phyloP scores from a whole-genome alignment of 1,284 basidiomycete genomes.

The Moesziomyces sp. region DNA sequence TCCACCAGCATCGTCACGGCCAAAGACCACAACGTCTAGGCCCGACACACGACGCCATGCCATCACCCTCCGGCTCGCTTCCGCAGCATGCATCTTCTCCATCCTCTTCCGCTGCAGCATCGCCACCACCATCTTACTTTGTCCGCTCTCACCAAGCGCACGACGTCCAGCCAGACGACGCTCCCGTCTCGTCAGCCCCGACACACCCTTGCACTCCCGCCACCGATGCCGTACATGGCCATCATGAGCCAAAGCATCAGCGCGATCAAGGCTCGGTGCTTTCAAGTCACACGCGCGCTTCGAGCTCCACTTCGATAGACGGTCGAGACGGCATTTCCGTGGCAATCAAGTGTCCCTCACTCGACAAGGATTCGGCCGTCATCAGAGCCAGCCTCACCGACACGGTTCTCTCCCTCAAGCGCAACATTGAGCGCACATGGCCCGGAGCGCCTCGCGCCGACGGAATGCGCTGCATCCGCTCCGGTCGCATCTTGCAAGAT shows the following conservation, averaged over 20 bases:
- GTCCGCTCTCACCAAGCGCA: constrained; percentile 27
- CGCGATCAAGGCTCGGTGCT: constrained; percentile 3
- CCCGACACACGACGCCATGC: constrained; percentile 16
- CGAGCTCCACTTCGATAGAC: constrained; percentile 1
- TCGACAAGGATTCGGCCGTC: constrained; percentile 35
- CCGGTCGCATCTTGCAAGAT: constrained; percentile 53
- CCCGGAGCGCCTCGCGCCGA: constrained; percentile 41
- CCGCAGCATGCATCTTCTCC: constrained; percentile 24
- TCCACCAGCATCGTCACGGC: constrained; percentile 17
- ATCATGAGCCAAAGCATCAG: background rate
- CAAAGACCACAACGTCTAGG: constrained; percentile 18
- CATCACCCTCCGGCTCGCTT: constrained; percentile 19
- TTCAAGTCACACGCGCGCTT: constrained; percentile 5
- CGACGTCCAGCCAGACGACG: background rate
- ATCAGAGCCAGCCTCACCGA: constrained; percentile 21
- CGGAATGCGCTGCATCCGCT: constrained; percentile 59
- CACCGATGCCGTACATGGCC: too few species aligned
- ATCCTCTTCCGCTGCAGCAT: constrained; percentile 25
- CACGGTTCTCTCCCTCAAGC: constrained; percentile 44
- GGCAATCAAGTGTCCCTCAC: constrained; percentile 50
- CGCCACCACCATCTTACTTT: constrained; percentile 15
- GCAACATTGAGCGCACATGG: constrained; percentile 45
- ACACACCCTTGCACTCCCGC: background rate
- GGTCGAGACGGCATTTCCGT: constrained; percentile 15
- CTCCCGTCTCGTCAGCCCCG: background rate